These are phyloP conservation scores for Dentiscutata heterogama DNA, from an alignment of 371 early-diverging fungal genomes.

Conservation along the genomic window DNA sequence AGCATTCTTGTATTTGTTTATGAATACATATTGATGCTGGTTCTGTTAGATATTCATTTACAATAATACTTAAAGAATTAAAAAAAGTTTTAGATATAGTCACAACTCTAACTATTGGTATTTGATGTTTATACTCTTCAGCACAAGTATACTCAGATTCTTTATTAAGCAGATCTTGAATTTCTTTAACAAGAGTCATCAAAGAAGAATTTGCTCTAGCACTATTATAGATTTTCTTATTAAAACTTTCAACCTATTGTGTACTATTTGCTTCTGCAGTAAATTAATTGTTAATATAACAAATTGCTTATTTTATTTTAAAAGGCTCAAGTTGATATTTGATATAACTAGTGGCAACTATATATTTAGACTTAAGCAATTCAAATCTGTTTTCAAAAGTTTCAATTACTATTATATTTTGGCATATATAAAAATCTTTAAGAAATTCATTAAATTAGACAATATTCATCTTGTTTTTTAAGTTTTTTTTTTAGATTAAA, in stretches of 20 bases:
- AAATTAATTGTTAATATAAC: too few species aligned
- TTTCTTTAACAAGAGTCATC: background rate
- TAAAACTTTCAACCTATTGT: background rate
- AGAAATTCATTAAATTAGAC: background rate
- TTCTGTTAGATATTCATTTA: background rate
- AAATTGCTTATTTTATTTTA: background rate
- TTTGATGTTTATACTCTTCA: background rate
- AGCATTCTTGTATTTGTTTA: background rate
- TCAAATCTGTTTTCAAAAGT: background rate
- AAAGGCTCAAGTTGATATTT: background rate
- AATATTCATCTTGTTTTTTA: background rate
- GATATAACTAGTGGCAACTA: background rate
- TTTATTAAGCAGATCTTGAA: background rate
- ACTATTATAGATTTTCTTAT: constrained; percentile 7
- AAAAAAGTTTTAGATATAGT: too few species aligned
- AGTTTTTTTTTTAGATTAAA: too few species aligned
- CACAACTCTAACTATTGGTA: background rate
- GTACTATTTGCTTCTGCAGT: constrained; percentile 6
- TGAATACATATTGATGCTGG: background rate
- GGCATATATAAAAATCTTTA: background rate
- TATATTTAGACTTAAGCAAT: background rate
- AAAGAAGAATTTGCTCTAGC: background rate
- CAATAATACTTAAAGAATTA: background rate
- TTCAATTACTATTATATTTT: background rate
- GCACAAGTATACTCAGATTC: constrained; percentile 1